Evolutionary conservation across 148 eudicot genomes (phyloP), one percentile per base, ranked within the genome.

Genomic region (Vaccinium vitisidaea): DNA sequence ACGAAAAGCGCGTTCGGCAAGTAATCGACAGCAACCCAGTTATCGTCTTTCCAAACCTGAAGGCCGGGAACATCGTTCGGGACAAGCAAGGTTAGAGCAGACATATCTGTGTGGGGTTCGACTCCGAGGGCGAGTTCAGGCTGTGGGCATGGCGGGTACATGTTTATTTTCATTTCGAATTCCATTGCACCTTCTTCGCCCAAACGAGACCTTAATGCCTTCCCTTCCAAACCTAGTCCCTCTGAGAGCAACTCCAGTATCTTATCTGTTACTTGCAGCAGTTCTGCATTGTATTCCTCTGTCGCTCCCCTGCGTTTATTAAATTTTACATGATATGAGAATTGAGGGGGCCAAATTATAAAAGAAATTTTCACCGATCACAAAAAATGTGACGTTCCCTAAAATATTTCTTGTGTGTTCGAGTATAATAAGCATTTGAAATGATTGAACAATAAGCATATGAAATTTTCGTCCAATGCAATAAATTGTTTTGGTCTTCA

Each of bases 71-170:
- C 90, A 1, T 90, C 85, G 12, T 90, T 90, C 0, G 90, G 88
- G 39, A 88, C 81, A 2, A 90, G 92, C 49, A 90, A 43, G 3
- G 92, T 90, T 79, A 90, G 82, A 0, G 92, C 92, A 0, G 90
- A 90, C 90, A 90, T 90, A 78, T 90, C 92, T 0, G 92, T 88
- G 80, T 90, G 92, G 23, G 92, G 75, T 80, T 90, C 90, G 65
- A 90, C 90, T 27, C 92, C 92, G 0, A 90, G 89, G 12, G 88
- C 90, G 16, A 87, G 89, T 21, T 90, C 87, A 39, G 92, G 92
- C 8, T 77, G 87, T 18, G 90, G 92, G 84, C 92, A 90, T 52
- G 92, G 90, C 0, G 92, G 92, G n/a, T 90, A 88, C 92, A 90
- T 88, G 88, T 90, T 88, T 53, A 90, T 88, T 79, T 90, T 90